Base-by-base conservation (phyloP, 2,329 filamentous ascomycete species). In the Penicillium rolfsii region DNA sequence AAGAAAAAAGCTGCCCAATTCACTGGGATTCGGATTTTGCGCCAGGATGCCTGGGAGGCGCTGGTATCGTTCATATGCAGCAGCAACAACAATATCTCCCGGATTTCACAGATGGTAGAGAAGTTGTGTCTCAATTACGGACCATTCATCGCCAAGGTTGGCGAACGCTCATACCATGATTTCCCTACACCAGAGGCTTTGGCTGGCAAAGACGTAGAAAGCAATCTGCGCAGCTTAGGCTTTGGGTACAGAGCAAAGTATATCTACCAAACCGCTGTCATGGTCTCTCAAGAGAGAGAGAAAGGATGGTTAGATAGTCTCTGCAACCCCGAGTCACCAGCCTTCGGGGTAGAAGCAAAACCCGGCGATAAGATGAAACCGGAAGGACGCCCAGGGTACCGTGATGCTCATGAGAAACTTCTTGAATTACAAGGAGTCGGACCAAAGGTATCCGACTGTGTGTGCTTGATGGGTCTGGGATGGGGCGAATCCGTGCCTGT, bases 231-330 rank as follows among this genome's bases (percentile, higher is more conserved):
- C 66, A 85, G 89, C 60, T 82, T 99, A 9, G 95, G 95, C 0
- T 99, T 99, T 74, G 95, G 95, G 1, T 99, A 99, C 71, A 84
- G 95, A 30, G 95, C 96, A 22, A 95, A 91, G 73, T 99, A 98
- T 74, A 91, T 99, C 61, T 88, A 91, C 26, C 86, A 91, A 68
- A 98, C 95, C 5, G 95, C 96, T 0, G 80, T 84, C 3, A 89
- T 92, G 58, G 83, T 99, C 9, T 84, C 87, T 0, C 76, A 83
- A 7, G 84, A 90, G 45, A 87, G 86, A 62, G 88, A 91, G 7
- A 71, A 83, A 4, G 85, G 84, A 2, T 99, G 95, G 94, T 80
- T 99, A 12, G 83, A 91, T 63, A 82, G 83, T 33, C 79, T 99
- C 43, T 84, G 90, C 41, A 97, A 98, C 65, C 90, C 91, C 0